Evolutionary conservation across 1,284 basidiomycete genomes (phyloP).

Genomic region (Malassezia nana): DNA sequence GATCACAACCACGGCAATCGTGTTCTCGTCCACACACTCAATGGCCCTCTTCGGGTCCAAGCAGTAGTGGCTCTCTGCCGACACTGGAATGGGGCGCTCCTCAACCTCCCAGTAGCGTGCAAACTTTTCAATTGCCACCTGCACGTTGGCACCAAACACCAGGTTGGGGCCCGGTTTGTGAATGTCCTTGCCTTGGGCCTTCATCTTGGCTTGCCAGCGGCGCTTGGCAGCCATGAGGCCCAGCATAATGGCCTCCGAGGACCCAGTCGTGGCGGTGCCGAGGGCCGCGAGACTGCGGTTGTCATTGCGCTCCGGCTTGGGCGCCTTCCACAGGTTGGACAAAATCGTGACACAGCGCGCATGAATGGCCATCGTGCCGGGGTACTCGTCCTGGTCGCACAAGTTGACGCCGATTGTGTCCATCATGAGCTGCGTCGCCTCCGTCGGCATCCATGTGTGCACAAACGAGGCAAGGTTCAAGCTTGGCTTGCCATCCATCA

Average conservation of each 20-base stretch:
- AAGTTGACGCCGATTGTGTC: conserved; percentile 62
- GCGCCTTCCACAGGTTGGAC: conserved; percentile 82
- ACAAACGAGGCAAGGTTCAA: conserved; percentile 65
- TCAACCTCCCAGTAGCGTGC: conserved; percentile 86
- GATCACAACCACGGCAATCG: conserved; percentile 54
- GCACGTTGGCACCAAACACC: conserved; percentile 71
- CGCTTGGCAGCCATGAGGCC: conserved; percentile 91
- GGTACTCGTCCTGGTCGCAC: conserved; percentile 86
- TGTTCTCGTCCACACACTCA: conserved; percentile 84
- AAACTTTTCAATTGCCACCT: conserved; percentile 53
- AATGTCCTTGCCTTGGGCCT: conserved; percentile 58
- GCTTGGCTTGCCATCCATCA: conserved; percentile 64
- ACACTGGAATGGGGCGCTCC: conserved; percentile 39
- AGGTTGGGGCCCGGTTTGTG: conserved; percentile 57
- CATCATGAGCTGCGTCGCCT: conserved; percentile 45
- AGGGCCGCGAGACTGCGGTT: conserved; percentile 34
- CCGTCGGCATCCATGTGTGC: conserved; percentile 56
- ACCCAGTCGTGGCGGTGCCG: conserved; percentile 78
- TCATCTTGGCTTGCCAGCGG: conserved; percentile 79
- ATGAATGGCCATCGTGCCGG: conserved; percentile 50
- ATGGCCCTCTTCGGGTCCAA: conserved; percentile 74
- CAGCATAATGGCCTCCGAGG: conserved; percentile 77
- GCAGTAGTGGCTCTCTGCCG: conserved; percentile 54
- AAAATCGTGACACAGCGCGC: conserved; percentile 62
- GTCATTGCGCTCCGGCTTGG: conserved; percentile 22